Evolutionary conservation across 2,329 filamentous ascomycete genomes (phyloP), one percentile per base, ranked within the genome.

Genomic region (Trichoderma atrobrunneum): DNA sequence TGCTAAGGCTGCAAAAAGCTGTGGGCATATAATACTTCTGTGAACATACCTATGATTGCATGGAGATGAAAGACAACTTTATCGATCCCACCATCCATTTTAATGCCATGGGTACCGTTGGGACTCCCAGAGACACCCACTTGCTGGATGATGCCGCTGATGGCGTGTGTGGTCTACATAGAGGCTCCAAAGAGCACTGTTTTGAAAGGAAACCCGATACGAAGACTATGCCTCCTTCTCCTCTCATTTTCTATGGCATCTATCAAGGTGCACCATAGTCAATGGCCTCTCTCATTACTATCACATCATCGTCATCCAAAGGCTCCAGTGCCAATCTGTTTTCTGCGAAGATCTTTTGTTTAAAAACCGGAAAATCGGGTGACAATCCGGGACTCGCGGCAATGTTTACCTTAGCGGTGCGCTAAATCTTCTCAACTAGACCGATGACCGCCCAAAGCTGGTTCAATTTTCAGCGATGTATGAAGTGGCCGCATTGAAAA

Each of bases 1-100:
- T 43, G 16, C 39, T 43, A n/a, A n/a, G 39, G 16, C 16, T 43
- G 18, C 7, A 65, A 82, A 80, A 0, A 83, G 39, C 39, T n/a
- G 39, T 43, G 16, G 16, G 16, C 39, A 10, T 43, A 3, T n/a
- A 10, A n/a, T 43, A 43, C 39, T 43, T 43, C 39, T 43, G 39
- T 43, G 7, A 43, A n/a, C 16, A n/a, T 43, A 43, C 18, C 18
- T 43, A 43, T 5, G 18, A n/a, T n/a, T 10, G 7, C 39, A 43
- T 43, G 16, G 16, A 18, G 3, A 43, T 43, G 39, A 43, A 18
- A 3, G 16, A 43, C 16, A 43, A n/a, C 16, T 18, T 43, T 43
- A n/a, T 39, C 36, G 39, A 43, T n/a, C 16, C 7, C 16, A 18
- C 39, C 39, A 43, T n/a, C 18, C 7, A 43, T 10, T 43, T 43